A percentile compares a stretch with the other conserved stretches of the same genome.
phyloP scores from a whole-genome alignment of 129 eudicot genomes.

The Ambrosia trifida region DNA sequence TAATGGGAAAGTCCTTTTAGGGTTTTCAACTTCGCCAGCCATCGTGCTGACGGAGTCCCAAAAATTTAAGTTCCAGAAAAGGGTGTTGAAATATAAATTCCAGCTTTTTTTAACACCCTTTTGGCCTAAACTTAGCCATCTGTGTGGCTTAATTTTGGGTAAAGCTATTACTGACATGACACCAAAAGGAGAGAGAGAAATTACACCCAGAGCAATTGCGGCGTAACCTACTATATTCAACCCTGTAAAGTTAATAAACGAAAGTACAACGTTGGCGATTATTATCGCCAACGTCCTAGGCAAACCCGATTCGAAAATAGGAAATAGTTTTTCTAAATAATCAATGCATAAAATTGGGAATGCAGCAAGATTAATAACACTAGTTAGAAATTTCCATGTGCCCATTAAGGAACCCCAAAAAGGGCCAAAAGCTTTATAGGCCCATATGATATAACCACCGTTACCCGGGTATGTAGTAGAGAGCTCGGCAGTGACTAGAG shows the following conservation, averaged over 20 bases:
- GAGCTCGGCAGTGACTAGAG: slow-evolving; percentile 55
- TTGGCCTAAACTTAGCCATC: slow-evolving; percentile 51
- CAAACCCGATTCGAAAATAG: slow-evolving; percentile 37
- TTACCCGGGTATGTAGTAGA: slow-evolving; percentile 55
- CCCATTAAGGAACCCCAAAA: slow-evolving; percentile 61
- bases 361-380: slow-evolving; percentile 56
- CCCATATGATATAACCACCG: slow-evolving; percentile 57
- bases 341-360: slow-evolving; percentile 52
- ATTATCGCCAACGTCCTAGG: slow-evolving; percentile 36
- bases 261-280: slow-evolving; percentile 35
- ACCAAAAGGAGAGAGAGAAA: slow-evolving; percentile 46
- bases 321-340: slow-evolving; percentile 38
- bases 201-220: slow-evolving; percentile 35
- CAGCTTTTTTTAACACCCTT: slow-evolving; percentile 47
- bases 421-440: slow-evolving; percentile 50
- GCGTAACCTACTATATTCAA: slow-evolving; percentile 46
- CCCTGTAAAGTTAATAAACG: slow-evolving; percentile 47
- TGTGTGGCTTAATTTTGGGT: slow-evolving; percentile 44
- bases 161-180: slow-evolving; percentile 49
- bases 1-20: slow-evolving; percentile 42
- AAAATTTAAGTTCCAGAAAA: slow-evolving; percentile 58
- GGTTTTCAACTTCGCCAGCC: slow-evolving; percentile 66
- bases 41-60: slow-evolving; percentile 64
- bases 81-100: slow-evolving; percentile 48
- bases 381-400: slow-evolving; percentile 53